These are phyloP conservation scores for Turritis glabra DNA, from an alignment of 345 rosid species.

Conservation along the genomic window DNA sequence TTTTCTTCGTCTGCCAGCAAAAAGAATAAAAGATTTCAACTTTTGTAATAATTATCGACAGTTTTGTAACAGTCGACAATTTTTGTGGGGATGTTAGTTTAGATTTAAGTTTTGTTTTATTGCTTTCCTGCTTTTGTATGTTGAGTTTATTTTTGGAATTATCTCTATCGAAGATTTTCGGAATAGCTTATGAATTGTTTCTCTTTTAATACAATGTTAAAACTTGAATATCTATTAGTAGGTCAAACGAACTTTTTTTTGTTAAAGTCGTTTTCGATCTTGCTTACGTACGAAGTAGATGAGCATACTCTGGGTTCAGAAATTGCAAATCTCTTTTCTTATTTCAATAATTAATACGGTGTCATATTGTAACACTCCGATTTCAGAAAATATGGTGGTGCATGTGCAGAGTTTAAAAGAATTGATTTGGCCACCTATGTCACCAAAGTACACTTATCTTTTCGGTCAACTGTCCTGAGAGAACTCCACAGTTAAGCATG, in stretches of 20 bases:
- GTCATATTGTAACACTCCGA: too few relatives aligned
- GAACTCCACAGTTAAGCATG: too few relatives aligned
- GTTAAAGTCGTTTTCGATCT: too few relatives aligned
- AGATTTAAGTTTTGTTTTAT: background rate
- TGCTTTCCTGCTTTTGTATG: background rate
- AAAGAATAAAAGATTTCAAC: background rate
- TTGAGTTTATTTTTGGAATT: background rate
- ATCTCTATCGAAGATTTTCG: background rate
- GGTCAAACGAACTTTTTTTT: too few relatives aligned
- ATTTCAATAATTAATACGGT: too few relatives aligned
- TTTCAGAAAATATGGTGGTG: too few relatives aligned
- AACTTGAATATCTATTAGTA: background rate
- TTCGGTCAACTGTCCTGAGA: too few relatives aligned
- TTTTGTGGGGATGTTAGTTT: background rate
- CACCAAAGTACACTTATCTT: too few relatives aligned
- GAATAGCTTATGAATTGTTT: background rate
- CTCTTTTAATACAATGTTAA: background rate
- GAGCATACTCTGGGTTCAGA: background rate
- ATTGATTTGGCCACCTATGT: too few relatives aligned
- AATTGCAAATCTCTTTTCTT: background rate
- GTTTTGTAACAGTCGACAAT: conserved; percentile 19
- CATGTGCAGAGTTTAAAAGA: too few relatives aligned
- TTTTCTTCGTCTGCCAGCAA: background rate
- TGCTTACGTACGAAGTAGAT: background rate
- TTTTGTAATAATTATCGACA: conserved; percentile 19